Evolutionary conservation across 208 protist genomes (phyloP).

Genomic region (Kentomonas sorsogonicus): DNA sequence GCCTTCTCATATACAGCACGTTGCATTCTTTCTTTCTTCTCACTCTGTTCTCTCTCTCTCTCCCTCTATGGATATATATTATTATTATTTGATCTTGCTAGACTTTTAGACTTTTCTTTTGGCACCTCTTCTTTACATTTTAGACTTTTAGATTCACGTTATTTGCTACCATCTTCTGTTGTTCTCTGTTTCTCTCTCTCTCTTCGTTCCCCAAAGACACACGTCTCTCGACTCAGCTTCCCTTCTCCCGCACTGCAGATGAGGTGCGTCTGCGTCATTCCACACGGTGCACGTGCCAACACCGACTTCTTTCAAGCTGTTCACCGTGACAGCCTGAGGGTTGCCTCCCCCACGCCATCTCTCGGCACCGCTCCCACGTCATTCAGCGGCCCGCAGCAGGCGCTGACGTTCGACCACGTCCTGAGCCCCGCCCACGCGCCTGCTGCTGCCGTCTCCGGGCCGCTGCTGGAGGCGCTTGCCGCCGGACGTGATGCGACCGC

Average conservation of each 20-base stretch:
- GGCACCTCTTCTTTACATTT: too few relatives aligned
- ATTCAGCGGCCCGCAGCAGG: too few relatives aligned
- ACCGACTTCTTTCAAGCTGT: constrained; percentile 65
- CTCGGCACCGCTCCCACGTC: constrained; percentile 43
- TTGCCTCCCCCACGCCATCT: constrained; percentile 34
- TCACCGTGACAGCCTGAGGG: constrained; percentile 61
- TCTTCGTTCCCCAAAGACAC: constrained; percentile 1
- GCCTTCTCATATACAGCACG: too few relatives aligned
- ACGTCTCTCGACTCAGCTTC: constrained; percentile 1
- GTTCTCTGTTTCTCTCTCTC: not conserved
- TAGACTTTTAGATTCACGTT: too few relatives aligned
- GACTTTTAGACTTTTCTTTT: too few relatives aligned
- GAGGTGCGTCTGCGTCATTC: constrained; percentile 72
- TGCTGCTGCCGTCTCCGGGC: constrained; percentile 39
- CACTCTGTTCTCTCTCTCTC: too few relatives aligned
- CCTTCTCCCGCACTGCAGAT: constrained; percentile 16
- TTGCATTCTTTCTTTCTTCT: too few relatives aligned
- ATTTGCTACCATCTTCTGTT: not conserved
- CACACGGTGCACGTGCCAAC: constrained; percentile 48
- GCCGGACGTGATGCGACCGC: too few relatives aligned
- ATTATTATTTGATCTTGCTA: too few relatives aligned
- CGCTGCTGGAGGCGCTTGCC: constrained; percentile 46
- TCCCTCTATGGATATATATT: too few relatives aligned
- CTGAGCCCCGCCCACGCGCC: constrained; percentile 68
- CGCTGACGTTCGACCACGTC: constrained; percentile 27